Evolutionary conservation across 768 basidiomycete species (phyloP).

Genomic region (Dioszegia hungarica): DNA sequence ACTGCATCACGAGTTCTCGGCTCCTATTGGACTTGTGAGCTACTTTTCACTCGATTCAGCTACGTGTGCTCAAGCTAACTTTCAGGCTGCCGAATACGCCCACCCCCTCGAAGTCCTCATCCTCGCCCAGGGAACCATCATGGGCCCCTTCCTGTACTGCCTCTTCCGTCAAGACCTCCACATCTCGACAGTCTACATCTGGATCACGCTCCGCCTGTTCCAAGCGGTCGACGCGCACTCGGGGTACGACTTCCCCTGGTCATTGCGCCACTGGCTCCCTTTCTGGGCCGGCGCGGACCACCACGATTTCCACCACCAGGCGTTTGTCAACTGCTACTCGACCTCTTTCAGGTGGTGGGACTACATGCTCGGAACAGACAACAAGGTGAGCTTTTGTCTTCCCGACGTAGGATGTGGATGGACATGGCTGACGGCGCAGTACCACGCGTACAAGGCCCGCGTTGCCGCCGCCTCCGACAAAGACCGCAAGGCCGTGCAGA

Average conservation of each 20-base stretch:
- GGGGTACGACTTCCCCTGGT: conserved; percentile 99
- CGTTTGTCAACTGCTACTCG: conserved; percentile 62
- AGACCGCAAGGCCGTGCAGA: conserved; percentile 54
- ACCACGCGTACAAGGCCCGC: conserved; percentile 69
- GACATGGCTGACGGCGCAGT: conserved; percentile 49
- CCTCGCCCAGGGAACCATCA: conserved; percentile 84
- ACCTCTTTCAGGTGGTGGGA: conserved; percentile 91
- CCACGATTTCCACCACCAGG: conserved; percentile 97
- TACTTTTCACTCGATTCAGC: background rate
- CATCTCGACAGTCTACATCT: conserved; percentile 86
- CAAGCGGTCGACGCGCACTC: conserved; percentile 97
- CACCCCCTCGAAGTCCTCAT: conserved; percentile 96
- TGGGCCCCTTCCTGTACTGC: conserved; percentile 81
- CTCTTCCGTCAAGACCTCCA: conserved; percentile 70
- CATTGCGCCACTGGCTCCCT: conserved; percentile 80
- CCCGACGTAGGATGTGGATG: background rate
- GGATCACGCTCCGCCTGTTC: conserved; percentile 90
- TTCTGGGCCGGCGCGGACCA: conserved; percentile 65
- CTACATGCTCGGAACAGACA: conserved; percentile 79
- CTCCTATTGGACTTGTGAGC: conserved; percentile 82
- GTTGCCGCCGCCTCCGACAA: conserved; percentile 56
- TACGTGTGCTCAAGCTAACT: background rate
- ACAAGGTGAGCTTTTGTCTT: conserved; percentile 52
- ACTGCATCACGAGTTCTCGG: conserved; percentile 93
- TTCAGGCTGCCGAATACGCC: conserved; percentile 75